phyloP scores from a whole-genome alignment of 306 rosid species.

The Luffa acutangula region DNA sequence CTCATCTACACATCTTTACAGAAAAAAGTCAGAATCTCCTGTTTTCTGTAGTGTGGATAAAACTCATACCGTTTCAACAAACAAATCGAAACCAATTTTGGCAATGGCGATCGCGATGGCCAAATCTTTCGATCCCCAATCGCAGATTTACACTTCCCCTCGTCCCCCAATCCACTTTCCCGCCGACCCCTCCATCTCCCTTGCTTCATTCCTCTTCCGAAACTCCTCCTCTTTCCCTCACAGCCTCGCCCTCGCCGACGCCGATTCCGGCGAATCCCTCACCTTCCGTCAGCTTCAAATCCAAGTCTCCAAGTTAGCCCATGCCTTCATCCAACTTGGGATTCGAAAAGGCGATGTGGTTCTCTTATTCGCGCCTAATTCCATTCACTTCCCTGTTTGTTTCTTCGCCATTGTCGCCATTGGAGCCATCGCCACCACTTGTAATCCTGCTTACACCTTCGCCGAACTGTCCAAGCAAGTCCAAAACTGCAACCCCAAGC shows the following conservation, averaged over 20 bases:
- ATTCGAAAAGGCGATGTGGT: conserved; percentile 22
- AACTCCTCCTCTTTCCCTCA: conserved; percentile 16
- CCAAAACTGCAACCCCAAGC: conserved; percentile 25
- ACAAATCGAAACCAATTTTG: neutral
- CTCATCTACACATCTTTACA: neutral
- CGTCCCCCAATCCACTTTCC: conserved; percentile 33
- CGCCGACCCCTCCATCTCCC: conserved; percentile 24
- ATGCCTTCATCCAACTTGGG: conserved; percentile 7
- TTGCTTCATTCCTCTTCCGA: conserved; percentile 38
- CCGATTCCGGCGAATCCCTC: conserved; percentile 18
- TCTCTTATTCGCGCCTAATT: conserved; percentile 59
- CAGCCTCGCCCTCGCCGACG: conserved; percentile 24
- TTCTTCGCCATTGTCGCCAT: conserved; percentile 42
- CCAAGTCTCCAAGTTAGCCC: conserved; percentile 18
- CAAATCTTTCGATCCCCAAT: conserved; percentile 22
- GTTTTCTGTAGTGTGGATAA: neutral
- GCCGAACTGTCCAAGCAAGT: conserved; percentile 23
- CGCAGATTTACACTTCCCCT: conserved; percentile 24
- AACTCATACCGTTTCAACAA: no score
- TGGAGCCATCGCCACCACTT: conserved; percentile 69
- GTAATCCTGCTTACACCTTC: conserved; percentile 49
- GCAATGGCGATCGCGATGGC: conserved; percentile 16
- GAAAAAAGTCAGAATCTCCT: neutral
- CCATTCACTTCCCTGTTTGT: conserved; percentile 46
- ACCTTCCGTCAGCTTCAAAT: conserved; percentile 31